Evolutionary conservation across 768 basidiomycete species (phyloP).

Genomic region (Crucibulum laeve): DNA sequence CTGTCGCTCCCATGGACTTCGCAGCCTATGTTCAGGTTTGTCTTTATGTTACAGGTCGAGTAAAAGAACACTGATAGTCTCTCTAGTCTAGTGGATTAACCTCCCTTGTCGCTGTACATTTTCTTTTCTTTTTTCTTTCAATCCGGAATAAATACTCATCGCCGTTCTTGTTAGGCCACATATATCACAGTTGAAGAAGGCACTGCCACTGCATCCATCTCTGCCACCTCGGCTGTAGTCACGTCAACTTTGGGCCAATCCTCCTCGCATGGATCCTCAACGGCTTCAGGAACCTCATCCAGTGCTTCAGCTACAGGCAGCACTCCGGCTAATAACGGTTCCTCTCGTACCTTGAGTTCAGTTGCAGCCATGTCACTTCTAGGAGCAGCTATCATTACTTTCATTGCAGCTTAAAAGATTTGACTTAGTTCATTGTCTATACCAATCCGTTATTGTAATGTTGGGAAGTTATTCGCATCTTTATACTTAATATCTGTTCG

Average conservation of each 20-base stretch:
- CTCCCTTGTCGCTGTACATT: conserved; percentile 50
- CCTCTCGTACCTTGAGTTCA: neutral
- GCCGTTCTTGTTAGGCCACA: conserved; percentile 40
- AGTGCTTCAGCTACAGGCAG: conserved; percentile 9
- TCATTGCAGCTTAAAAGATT: too few species aligned
- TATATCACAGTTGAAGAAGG: conserved; percentile 78
- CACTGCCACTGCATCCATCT: conserved; percentile 43
- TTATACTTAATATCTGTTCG: too few species aligned
- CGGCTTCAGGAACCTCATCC: conserved; percentile 9
- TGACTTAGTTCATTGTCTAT: too few species aligned
- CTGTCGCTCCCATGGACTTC: conserved; percentile 55
- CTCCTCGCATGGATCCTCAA: conserved; percentile 6
- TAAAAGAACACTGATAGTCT: neutral
- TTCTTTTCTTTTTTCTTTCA: neutral
- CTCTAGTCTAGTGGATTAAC: conserved; percentile 52
- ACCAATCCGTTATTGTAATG: too few species aligned
- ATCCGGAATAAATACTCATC: neutral
- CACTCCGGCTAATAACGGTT: conserved; percentile 5
- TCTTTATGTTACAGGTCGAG: neutral
- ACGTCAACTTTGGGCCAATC: conserved; percentile 47
- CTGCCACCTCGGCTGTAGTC: conserved; percentile 62
- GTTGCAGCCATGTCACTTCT: too few species aligned
- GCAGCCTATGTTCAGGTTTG: conserved; percentile 51
- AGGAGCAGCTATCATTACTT: too few species aligned
- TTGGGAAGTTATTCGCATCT: too few species aligned